These are phyloP conservation scores for Pythium apleroticum DNA, from an alignment of 352 stramenopile species.

Conservation along the genomic window DNA sequence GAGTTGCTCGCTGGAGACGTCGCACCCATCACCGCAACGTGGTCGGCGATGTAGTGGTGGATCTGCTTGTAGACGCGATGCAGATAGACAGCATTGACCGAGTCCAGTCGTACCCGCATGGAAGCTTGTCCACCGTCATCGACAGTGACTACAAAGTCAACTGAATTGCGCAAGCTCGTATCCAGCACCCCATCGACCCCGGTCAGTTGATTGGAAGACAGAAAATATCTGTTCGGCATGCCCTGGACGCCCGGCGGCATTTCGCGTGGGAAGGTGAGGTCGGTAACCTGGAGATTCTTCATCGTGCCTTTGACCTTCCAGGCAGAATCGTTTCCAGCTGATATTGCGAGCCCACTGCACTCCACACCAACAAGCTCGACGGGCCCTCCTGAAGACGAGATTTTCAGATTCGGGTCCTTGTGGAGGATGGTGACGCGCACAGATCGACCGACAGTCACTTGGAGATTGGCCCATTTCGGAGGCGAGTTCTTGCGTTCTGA, in stretches of 20 bases:
- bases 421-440: conserved; percentile 29
- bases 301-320: conserved; percentile 57
- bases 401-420: conserved; percentile 22
- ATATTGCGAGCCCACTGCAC: conserved; percentile 22
- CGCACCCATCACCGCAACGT: conserved; percentile 24
- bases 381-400: conserved; percentile 10
- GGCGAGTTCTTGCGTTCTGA: conserved; percentile 5
- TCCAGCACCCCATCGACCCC: conserved; percentile 29
- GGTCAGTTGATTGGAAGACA: conserved; percentile 57
- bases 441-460: conserved; percentile 24
- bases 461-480: conserved; percentile 25
- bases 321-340: conserved; percentile 2
- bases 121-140: neutral
- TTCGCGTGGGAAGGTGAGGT: conserved; percentile 51
- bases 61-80: conserved; percentile 89
- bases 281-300: conserved; percentile 68
- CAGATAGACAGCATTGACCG: conserved; percentile 78
- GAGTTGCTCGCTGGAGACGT: conserved; percentile 5
- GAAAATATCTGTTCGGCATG: conserved; percentile 68
- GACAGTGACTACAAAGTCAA: conserved; percentile 49
- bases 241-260: conserved; percentile 29
- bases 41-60: conserved; percentile 69
- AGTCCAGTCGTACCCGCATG: conserved; percentile 57
- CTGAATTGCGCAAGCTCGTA: conserved; percentile 40
- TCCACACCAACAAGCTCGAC: conserved; percentile 25